Evolutionary conservation across 441 rosid species (phyloP).

Genomic region (Cnidoscolus chayamansa): DNA sequence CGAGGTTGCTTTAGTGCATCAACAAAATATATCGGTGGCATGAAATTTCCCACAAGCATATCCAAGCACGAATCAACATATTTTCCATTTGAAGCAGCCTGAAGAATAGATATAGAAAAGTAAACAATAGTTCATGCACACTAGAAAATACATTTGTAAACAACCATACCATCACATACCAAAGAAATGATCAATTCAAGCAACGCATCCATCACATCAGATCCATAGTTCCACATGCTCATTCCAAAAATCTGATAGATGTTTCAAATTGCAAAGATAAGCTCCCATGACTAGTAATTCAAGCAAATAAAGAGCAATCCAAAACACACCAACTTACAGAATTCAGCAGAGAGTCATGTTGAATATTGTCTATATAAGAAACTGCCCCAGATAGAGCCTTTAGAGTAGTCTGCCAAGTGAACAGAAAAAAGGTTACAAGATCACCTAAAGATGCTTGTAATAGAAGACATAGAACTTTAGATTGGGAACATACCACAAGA

Average conservation of each 20-base stretch:
- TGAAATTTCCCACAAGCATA: constrained; percentile 69
- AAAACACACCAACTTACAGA: constrained; percentile 44
- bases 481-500: constrained; percentile 51
- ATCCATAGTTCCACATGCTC: constrained; percentile 70
- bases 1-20: constrained; percentile 42
- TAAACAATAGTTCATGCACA: background rate
- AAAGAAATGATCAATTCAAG: constrained; percentile 55
- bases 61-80: constrained; percentile 61
- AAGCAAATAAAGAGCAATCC: constrained; percentile 3
- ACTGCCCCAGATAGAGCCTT: constrained; percentile 62
- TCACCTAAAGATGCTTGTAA: background rate
- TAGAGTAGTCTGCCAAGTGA: constrained; percentile 50
- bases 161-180: constrained; percentile 39
- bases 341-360: constrained; percentile 59
- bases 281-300: too few species aligned
- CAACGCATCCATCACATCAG: constrained; percentile 70
- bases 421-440: constrained; percentile 8
- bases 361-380: constrained; percentile 49
- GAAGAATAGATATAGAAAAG: constrained; percentile 19
- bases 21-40: constrained; percentile 47
- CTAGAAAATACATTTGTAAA: background rate
- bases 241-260: constrained; percentile 55
- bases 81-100: constrained; percentile 76
- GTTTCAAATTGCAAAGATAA: constrained; percentile 12
- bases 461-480: background rate